Conservation (phyloP, 1,139 yeast genomes). For the Taphrina betulina region DNA sequence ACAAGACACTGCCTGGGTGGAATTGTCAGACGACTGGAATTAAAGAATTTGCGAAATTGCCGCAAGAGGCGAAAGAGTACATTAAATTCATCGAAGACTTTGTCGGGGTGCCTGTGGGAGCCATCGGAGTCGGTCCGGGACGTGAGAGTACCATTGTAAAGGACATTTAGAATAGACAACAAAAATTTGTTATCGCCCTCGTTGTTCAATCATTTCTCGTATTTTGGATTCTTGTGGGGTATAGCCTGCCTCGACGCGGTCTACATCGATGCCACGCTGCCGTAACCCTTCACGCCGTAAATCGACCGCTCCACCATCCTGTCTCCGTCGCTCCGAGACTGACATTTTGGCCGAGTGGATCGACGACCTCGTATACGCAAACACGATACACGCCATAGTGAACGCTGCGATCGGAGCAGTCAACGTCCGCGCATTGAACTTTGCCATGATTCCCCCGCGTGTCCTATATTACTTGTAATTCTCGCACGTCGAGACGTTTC, state of each 20-base stretch:
- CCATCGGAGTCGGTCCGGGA: conserved; percentile 99
- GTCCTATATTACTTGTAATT: no score
- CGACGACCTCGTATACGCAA: conserved; percentile 26
- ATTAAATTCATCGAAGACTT: conserved; percentile 80
- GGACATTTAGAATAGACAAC: conserved; percentile 6
- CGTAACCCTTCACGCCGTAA: conserved; percentile 28
- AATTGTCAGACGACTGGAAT: conserved; percentile 73
- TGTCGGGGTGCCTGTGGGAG: conserved; percentile 78
- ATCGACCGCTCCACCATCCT: conserved; percentile 30
- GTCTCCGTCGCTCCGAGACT: conserved; percentile 16
- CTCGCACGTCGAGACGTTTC: no score
- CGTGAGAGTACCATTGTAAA: conserved; percentile 52
- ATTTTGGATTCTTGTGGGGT: conserved; percentile 7
- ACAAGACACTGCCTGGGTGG: conserved; percentile 93
- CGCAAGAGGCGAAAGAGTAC: conserved; percentile 82
- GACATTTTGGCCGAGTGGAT: conserved; percentile 22
- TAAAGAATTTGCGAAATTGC: conserved; percentile 70
- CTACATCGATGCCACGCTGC: conserved; percentile 31
- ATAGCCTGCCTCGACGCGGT: background rate
- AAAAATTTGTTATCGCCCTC: background rate
- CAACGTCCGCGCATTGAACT: conserved; percentile 27
- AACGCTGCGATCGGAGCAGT: conserved; percentile 31
- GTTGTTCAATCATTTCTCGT: conserved; percentile 10
- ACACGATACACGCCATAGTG: conserved; percentile 30
- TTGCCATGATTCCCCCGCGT: conserved; percentile 11